A percentile compares a stretch with the other conserved stretches of the same genome.
phyloP scores from a whole-genome alignment of 2,329 filamentous ascomycete species.

The Colletotrichum horii region DNA sequence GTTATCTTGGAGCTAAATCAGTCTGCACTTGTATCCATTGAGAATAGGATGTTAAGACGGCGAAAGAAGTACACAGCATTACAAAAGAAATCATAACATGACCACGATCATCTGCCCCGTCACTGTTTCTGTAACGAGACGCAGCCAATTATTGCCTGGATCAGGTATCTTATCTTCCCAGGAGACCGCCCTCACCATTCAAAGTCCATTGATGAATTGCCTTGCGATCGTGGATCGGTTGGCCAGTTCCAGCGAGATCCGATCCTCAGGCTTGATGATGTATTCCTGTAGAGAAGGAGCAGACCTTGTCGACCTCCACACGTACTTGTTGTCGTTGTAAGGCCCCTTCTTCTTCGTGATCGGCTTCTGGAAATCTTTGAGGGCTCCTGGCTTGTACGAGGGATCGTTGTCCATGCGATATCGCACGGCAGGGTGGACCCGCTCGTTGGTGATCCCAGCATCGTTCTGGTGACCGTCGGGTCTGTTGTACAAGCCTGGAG shows the following conservation, averaged over 20 bases:
- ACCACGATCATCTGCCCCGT: too few species aligned
- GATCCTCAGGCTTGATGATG: not conserved
- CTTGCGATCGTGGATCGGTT: not conserved
- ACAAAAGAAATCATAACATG: too few species aligned
- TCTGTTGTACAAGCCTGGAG: not conserved
- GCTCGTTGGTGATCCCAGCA: constrained; percentile 3
- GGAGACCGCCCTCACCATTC: too few species aligned
- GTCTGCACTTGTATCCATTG: too few species aligned
- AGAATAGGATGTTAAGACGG: too few species aligned
- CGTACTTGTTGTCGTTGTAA: not conserved
- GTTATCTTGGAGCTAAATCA: too few species aligned
- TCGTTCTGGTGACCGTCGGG: constrained; percentile 1
- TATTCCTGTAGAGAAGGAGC: constrained; percentile 4
- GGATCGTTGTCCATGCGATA: not conserved
- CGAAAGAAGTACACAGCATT: too few species aligned
- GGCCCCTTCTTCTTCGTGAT: not conserved
- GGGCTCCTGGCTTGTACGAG: not conserved
- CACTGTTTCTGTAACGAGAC: too few species aligned
- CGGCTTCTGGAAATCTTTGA: not conserved
- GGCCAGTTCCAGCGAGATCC: not conserved
- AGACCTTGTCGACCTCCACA: constrained; percentile 9
- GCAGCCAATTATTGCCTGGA: too few species aligned
- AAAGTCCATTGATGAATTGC: not conserved
- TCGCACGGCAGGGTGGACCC: constrained; percentile 9
- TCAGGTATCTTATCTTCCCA: too few species aligned